Evolutionary conservation across 106 monocot genomes (phyloP).

Genomic region (Cymbidium sinense): DNA sequence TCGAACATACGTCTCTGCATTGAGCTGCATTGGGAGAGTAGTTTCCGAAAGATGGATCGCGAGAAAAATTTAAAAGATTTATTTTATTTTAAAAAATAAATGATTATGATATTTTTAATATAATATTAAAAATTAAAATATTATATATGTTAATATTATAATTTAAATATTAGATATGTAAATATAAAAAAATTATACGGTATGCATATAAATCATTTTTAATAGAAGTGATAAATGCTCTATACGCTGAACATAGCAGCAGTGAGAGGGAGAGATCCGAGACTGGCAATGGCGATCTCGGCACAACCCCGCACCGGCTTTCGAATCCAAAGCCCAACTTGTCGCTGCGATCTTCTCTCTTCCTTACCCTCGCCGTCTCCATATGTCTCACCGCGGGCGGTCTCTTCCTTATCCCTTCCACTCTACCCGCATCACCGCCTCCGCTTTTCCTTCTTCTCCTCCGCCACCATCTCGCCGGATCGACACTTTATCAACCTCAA

Average conservation of each 20-base stretch:
- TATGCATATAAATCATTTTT: too few relatives aligned
- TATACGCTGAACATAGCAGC: not conserved
- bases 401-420: constrained; percentile 4
- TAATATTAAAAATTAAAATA: too few relatives aligned
- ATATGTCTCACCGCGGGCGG: not conserved
- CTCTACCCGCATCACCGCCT: not conserved
- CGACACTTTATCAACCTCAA: not conserved
- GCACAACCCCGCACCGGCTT: not conserved
- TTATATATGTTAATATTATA: too few relatives aligned
- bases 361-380: not conserved
- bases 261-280: not conserved
- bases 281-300: constrained; percentile 1
- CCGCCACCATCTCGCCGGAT: not conserved
- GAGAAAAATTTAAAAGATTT: too few relatives aligned
- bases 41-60: too few relatives aligned
- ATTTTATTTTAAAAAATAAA: too few relatives aligned
- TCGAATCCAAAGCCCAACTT: not conserved
- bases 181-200: too few relatives aligned
- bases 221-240: too few relatives aligned
- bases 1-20: too few relatives aligned
- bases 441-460: not conserved
- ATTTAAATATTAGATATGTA: too few relatives aligned
- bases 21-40: too few relatives aligned
- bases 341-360: not conserved
- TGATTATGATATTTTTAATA: too few relatives aligned